phyloP scores from a whole-genome alignment of 2,329 filamentous ascomycete genomes.

The Grosmannia huntii region DNA sequence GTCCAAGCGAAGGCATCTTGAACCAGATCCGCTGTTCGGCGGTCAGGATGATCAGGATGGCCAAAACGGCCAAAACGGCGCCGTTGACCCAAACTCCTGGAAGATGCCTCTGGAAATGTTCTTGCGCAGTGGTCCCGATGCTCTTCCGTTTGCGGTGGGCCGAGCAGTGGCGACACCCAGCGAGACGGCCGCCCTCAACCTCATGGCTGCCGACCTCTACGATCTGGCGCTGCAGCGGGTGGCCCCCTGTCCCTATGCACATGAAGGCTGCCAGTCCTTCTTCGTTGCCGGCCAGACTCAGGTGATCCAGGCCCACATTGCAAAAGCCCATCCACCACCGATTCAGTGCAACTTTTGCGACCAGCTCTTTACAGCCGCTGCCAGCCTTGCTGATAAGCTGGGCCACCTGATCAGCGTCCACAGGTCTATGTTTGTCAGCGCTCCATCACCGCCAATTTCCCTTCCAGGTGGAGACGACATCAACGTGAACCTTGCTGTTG shows the following conservation, averaged over 20 bases:
- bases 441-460: no score
- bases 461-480: no score
- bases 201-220: neutral
- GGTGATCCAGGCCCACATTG: neutral
- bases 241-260: neutral
- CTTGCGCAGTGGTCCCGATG: neutral
- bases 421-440: neutral
- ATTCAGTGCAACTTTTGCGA: neutral
- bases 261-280: neutral
- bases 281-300: neutral
- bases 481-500: no score
- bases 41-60: no score
- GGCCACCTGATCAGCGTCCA: neutral
- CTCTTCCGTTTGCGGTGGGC: neutral
- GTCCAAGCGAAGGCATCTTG: neutral
- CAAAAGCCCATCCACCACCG: neutral
- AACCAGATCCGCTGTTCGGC: neutral
- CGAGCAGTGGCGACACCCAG: constrained; percentile 1
- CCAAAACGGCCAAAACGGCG: neutral
- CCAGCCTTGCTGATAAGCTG: neutral
- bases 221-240: neutral
- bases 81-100: neutral
- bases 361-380: neutral
- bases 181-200: neutral
- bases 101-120: neutral